These are phyloP conservation scores for Raphanus hybrid DNA, from an alignment of 441 rosid genomes.

Conservation along the genomic window DNA sequence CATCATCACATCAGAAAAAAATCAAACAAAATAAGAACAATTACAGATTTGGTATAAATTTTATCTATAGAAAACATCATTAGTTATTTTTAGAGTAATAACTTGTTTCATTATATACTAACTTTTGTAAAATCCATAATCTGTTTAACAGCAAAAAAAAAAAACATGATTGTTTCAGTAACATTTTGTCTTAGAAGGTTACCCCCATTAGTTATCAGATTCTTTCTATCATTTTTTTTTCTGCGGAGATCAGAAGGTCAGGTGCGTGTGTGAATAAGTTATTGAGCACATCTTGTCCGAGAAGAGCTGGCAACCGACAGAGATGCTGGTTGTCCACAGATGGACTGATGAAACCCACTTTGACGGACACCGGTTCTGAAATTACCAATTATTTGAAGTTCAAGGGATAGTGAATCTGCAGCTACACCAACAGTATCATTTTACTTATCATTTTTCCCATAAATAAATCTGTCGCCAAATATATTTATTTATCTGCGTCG, in stretches of 20 bases:
- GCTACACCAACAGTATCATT: neutral
- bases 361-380: slow-evolving; percentile 48
- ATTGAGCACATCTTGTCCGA: slow-evolving; percentile 45
- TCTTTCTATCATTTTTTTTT: neutral
- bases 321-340: slow-evolving; percentile 51
- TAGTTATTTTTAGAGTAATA: neutral
- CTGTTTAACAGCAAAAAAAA: neutral
- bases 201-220: neutral
- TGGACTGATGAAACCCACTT: slow-evolving; percentile 15
- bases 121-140: neutral
- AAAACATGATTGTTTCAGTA: neutral
- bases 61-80: too few relatives aligned
- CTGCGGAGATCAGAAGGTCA: neutral
- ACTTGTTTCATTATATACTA: neutral
- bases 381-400: neutral
- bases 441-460: neutral
- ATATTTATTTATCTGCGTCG: neutral
- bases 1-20: too few relatives aligned
- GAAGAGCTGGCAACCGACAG: slow-evolving; percentile 81
- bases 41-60: too few relatives aligned
- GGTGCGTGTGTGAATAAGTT: neutral
- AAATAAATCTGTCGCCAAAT: neutral
- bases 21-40: too few relatives aligned
- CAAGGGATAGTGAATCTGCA: neutral
- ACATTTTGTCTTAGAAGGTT: neutral